Evolutionary conservation across 2,329 filamentous ascomycete genomes (phyloP).

Genomic region (Penicillium sp.): DNA sequence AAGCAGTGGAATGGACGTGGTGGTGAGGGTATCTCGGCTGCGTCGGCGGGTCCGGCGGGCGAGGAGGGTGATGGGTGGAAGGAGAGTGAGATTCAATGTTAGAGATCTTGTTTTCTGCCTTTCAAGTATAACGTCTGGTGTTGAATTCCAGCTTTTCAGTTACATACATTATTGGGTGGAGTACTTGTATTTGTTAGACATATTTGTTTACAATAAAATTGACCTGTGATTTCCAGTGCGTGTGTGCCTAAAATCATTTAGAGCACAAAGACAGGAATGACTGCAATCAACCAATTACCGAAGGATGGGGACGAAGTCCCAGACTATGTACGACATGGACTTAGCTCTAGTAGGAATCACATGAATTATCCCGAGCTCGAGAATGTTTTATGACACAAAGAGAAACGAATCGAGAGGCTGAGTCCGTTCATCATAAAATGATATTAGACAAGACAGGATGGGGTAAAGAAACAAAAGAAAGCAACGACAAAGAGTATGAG

Average conservation of each 20-base stretch:
- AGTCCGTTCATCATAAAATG: constrained; percentile 27
- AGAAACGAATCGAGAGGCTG: constrained; percentile 22
- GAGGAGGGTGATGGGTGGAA: constrained; percentile 61
- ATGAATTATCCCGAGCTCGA: constrained; percentile 17
- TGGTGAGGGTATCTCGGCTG: constrained; percentile 47
- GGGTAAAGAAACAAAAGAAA: constrained; percentile 13
- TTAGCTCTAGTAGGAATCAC: constrained; percentile 6
- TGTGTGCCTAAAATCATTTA: no score
- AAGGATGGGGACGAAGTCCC: background rate
- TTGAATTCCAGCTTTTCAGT: background rate
- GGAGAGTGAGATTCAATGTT: constrained; percentile 68
- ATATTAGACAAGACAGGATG: constrained; percentile 27
- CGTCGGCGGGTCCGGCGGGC: constrained; percentile 49
- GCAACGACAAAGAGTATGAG: constrained; percentile 6
- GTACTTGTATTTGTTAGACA: background rate
- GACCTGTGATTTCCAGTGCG: background rate
- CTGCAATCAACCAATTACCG: background rate
- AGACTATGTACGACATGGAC: background rate
- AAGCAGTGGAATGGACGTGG: constrained; percentile 30
- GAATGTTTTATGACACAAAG: constrained; percentile 22
- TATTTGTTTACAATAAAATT: background rate
- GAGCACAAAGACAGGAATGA: background rate
- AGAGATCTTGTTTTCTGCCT: constrained; percentile 14
- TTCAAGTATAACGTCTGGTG: constrained; percentile 2
- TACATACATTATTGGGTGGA: constrained; percentile 1